Percentiles rank a stretch among this genome's conserved stretches.
phyloP scores from a whole-genome alignment of 306 rosid species.

The Crataegus laevigata region DNA sequence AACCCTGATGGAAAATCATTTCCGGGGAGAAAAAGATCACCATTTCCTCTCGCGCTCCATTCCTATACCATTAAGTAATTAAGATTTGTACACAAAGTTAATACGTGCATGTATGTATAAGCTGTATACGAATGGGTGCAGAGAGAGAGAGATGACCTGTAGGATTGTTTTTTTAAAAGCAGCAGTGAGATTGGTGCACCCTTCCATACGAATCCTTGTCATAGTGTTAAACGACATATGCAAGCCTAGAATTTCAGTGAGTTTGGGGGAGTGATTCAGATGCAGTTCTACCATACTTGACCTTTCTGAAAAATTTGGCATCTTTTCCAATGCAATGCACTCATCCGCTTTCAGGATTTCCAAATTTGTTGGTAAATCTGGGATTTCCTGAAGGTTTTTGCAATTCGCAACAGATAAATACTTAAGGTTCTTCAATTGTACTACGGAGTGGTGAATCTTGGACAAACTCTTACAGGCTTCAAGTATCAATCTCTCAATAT shows the following conservation, averaged over 20 bases:
- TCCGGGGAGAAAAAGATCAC: slow-evolving; percentile 3
- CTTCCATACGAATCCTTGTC: no score
- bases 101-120: neutral
- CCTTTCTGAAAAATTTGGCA: slow-evolving; percentile 1
- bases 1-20: slow-evolving; percentile 12
- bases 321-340: slow-evolving; percentile 3
- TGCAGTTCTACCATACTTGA: neutral
- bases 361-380: neutral
- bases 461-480: no score
- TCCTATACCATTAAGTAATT: neutral
- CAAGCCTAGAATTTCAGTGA: no score
- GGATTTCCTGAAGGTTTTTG: neutral
- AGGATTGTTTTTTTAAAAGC: neutral
- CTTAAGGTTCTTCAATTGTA: no score
- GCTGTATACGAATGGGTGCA: neutral
- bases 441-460: no score
- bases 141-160: slow-evolving; percentile 13
- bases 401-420: neutral
- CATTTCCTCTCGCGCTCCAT: neutral
- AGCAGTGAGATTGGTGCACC: neutral
- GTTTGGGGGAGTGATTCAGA: neutral
- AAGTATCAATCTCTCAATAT: slow-evolving; percentile 33
- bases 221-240: no score
- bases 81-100: no score
- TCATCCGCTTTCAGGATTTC: neutral